Base-by-base conservation (phyloP, 2,329 filamentous ascomycete genomes). In the Sclerotinia nivalis region DNA sequence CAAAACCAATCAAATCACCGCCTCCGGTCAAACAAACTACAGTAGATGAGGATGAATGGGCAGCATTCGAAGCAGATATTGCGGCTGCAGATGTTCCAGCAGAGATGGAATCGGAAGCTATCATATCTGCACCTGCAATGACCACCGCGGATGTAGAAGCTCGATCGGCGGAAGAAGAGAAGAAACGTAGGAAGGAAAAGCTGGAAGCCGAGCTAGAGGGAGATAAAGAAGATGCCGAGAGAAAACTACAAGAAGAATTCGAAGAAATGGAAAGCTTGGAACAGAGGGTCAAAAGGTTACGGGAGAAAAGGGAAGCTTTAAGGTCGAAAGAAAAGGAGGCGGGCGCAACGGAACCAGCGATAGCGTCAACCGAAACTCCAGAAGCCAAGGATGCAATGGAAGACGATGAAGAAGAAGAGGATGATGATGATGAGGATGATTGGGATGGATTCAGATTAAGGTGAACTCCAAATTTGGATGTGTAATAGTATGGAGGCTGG, bases 41-140 rank as follows among this genome's bases (percentile, higher is more conserved):
- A 54, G 81, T 92, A 12, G 88, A 94, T 77, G 92, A 97, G 76
- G 88, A 90, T 68, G 92, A 96, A 80, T 96, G 92, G 91, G 91
- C 92, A 2, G 92, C 92, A 12, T 96, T 97, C 77, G 91, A 97
- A 78, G 91, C 91, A 3, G 92, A 97, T 68, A 89, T 97, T 69
- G 90, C 88, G 10, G 77, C 77, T 25, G 81, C 82, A 43, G 77
- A 82, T 34, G 74, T 78, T 40, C 77, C 76, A 2, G 75, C 81
- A 20, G 71, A 72, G 43, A 55, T 71, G 22, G 73, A 73, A 43
- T 74, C 71, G 43, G 84, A 86, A 70, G 88, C 87, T 9, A 87
- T 88, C 3, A 92, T 93, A 73, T 89, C 86, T 1, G 91, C 90
- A 0, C 88, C 89, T 0, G 90, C 89, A 3, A 82, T 93, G 77